Evolutionary conservation across 2,329 filamentous ascomycete genomes (phyloP).

Genomic region (Alternaria sp.): DNA sequence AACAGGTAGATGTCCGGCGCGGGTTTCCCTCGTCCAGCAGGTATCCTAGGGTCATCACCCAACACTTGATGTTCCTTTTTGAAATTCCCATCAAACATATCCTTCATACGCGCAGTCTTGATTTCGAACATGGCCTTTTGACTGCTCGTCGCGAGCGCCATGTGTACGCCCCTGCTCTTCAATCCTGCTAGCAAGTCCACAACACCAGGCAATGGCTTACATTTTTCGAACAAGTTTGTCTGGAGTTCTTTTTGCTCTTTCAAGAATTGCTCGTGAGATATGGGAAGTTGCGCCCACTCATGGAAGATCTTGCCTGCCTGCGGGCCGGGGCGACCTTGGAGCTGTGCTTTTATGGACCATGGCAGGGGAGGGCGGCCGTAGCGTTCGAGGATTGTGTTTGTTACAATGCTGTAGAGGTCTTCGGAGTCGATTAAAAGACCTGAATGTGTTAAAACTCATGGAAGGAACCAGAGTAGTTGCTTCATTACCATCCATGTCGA

Average conservation of each 20-base stretch:
- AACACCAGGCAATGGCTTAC: constrained; percentile 83
- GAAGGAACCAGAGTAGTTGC: no score
- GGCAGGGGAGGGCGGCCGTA: constrained; percentile 78
- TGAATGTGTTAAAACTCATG: not conserved
- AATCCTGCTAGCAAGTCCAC: constrained; percentile 71
- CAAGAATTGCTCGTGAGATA: constrained; percentile 73
- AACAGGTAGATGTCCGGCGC: constrained; percentile 93
- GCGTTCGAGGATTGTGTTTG: constrained; percentile 80
- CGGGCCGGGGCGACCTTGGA: constrained; percentile 71
- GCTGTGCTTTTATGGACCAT: constrained; percentile 91
- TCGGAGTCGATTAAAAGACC: constrained; percentile 90
- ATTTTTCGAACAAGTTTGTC: constrained; percentile 72
- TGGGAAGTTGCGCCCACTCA: constrained; percentile 86
- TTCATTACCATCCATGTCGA: constrained; percentile 84
- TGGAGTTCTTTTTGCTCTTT: constrained; percentile 70
- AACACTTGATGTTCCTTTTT: constrained; percentile 76
- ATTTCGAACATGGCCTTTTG: constrained; percentile 75
- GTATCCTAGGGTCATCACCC: constrained; percentile 84
- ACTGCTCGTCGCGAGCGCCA: constrained; percentile 87
- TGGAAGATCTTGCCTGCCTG: constrained; percentile 71
- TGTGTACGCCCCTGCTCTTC: constrained; percentile 68
- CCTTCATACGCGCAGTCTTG: constrained; percentile 69
- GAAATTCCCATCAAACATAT: constrained; percentile 68
- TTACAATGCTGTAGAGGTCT: constrained; percentile 84
- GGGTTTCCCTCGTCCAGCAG: constrained; percentile 85